These are phyloP conservation scores for Trametes elegans DNA, from an alignment of 768 basidiomycete genomes.

Conservation along the genomic window DNA sequence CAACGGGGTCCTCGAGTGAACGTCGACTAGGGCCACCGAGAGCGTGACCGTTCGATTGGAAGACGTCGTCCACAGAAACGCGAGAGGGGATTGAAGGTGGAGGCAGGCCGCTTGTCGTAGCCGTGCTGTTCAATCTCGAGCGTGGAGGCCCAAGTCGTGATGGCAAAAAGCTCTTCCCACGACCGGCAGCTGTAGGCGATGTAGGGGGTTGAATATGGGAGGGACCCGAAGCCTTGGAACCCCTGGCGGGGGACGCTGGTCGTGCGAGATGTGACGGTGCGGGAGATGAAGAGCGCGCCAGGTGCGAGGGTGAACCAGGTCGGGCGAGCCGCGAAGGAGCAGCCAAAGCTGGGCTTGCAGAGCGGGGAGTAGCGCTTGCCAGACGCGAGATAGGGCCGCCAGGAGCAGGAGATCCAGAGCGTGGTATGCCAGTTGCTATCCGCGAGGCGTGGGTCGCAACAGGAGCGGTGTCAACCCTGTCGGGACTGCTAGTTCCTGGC, in stretches of 20 bases:
- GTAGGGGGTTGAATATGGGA: conserved; percentile 33
- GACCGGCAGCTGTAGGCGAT: conserved; percentile 40
- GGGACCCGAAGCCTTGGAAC: conserved; percentile 18
- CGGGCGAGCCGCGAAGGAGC: conserved; percentile 41
- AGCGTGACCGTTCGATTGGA: conserved; percentile 15
- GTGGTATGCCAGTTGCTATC: conserved; percentile 42
- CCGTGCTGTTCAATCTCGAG: conserved; percentile 37
- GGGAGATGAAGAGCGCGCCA: conserved; percentile 46
- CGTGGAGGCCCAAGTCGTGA: conserved; percentile 73
- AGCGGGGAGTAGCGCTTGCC: conserved; percentile 43
- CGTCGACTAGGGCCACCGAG: neutral
- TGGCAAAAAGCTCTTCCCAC: conserved; percentile 69
- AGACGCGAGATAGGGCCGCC: conserved; percentile 34
- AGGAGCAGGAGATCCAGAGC: conserved; percentile 51
- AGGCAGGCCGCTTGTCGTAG: conserved; percentile 5
- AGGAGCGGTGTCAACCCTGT: conserved; percentile 40
- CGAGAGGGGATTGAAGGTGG: conserved; percentile 8
- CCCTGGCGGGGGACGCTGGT: conserved; percentile 7
- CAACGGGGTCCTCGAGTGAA: conserved; percentile 24
- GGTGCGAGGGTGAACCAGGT: conserved; percentile 40
- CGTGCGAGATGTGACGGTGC: conserved; percentile 16
- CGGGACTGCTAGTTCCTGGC: conserved; percentile 58
- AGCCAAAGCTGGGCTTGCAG: conserved; percentile 46
- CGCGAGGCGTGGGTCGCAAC: conserved; percentile 50
- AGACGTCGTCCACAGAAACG: conserved; percentile 9